Percentiles rank a stretch among this genome's conserved stretches.
These are phyloP conservation scores for Phytophthora nicotianae DNA, from an alignment of 352 stramenopile genomes.

Conservation along the genomic window DNA sequence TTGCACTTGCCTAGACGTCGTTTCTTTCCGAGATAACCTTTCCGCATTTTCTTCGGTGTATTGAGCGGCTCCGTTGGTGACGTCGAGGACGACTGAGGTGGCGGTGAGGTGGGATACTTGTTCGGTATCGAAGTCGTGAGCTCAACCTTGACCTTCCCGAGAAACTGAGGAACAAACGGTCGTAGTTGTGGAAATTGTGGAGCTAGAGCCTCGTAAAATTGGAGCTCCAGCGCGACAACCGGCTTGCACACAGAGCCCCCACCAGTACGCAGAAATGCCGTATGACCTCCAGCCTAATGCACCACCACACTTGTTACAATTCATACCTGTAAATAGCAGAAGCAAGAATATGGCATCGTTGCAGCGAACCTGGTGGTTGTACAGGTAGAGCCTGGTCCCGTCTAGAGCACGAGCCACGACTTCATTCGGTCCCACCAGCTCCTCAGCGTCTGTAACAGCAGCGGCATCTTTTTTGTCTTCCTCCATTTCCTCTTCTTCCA, in stretches of 20 bases:
- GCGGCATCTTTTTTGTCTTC: conserved; percentile 5
- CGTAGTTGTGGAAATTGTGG: conserved; percentile 59
- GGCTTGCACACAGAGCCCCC: conserved; percentile 80
- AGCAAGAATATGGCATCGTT: background rate
- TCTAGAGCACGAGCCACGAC: conserved; percentile 68
- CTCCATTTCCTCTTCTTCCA: conserved; percentile 20
- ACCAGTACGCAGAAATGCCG: conserved; percentile 66
- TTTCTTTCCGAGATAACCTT: conserved; percentile 41
- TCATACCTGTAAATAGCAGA: conserved; percentile 1
- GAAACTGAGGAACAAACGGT: conserved; percentile 69
- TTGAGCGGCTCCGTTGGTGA: conserved; percentile 6
- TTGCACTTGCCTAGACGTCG: conserved; percentile 38
- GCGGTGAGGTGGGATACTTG: conserved; percentile 5
- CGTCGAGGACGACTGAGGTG: conserved; percentile 10
- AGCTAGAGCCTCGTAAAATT: conserved; percentile 75
- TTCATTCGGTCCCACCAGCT: conserved; percentile 48
- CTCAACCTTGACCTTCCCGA: conserved; percentile 71
- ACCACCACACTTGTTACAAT: conserved; percentile 6
- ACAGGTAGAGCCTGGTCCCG: conserved; percentile 79
- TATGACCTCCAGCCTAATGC: conserved; percentile 70
- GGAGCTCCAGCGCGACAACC: conserved; percentile 68
- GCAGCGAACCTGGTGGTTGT: conserved; percentile 68
- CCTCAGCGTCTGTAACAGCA: conserved; percentile 11
- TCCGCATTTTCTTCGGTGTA: conserved; percentile 26
- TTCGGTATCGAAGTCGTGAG: conserved; percentile 27